Base-by-base conservation (phyloP, 805 yeast genomes). In the Maudiozyma bulderi region DNA sequence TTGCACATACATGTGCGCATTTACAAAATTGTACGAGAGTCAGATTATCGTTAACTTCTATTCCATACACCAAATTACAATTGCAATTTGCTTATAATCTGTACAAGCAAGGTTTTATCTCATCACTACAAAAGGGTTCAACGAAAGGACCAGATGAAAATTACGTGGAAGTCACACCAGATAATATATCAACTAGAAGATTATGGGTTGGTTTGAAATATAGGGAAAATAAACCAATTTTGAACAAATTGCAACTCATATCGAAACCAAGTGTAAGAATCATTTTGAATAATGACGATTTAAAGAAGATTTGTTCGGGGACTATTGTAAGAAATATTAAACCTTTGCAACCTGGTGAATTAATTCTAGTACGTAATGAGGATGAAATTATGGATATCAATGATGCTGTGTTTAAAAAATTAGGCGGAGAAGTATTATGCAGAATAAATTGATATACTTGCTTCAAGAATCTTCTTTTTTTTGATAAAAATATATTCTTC, bases 181-280 rank as follows among this genome's bases (percentile, higher is more conserved):
- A 86, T 62, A 90, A 91, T 62, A 79, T 93, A 32, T 68, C 95
- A 15, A 77, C 90, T 1, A 80, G 98, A 61, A 76, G 95, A 57
- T 74, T 93, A 46, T 93, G 99, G 99, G 66, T 93, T 20, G 95
- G 90, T 2, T 72, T 93, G 64, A 93, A 93, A 65, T 93, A 93
- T 66, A 79, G 91, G 61, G 79, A 87, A 54, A 80, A 83, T 60
- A 72, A 74, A 56, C 84, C 96, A 0, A 95, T 93, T 14, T 73
- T 93, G 54, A 75, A 80, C 55, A 76, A 79, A 48, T 78, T 89
- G 58, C 74, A 78, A 32, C 73, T 91, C 57, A 80, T 93, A 32
- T 84, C 93, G 43, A 89, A 84, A 60, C 98, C 99, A 39, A 86
- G 83, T 59, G 76, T 91, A 62, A 76, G 82, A 62, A 84, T 90